Evolutionary conservation across 2,329 filamentous ascomycete genomes (phyloP).

Genomic region (Paradendryphiella salina): DNA sequence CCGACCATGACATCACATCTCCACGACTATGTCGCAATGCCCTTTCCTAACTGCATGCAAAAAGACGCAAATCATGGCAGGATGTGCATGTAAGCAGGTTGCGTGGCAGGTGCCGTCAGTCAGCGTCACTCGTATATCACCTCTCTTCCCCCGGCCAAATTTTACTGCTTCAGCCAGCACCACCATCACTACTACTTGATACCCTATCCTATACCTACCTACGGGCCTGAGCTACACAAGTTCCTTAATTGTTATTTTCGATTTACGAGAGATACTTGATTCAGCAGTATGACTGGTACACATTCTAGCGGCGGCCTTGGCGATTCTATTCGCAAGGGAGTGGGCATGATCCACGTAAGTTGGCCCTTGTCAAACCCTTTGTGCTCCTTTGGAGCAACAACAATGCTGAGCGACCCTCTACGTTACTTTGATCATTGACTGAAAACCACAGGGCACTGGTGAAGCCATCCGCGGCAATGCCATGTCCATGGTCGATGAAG

Average conservation of each 20-base stretch:
- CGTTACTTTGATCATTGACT: slow-evolving; percentile 2
- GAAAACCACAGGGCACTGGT: slow-evolving; percentile 40
- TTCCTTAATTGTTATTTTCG: not conserved
- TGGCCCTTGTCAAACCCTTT: not conserved
- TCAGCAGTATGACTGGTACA: slow-evolving; percentile 28
- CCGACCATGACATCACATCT: slow-evolving; percentile 19
- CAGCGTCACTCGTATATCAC: slow-evolving; percentile 5
- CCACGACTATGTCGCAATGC: slow-evolving; percentile 15
- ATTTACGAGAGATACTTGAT: not conserved
- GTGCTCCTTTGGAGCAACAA: not conserved
- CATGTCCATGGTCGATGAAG: slow-evolving; percentile 43
- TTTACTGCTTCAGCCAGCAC: not conserved
- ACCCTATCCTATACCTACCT: slow-evolving; percentile 3
- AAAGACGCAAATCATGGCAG: slow-evolving; percentile 17
- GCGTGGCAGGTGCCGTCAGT: slow-evolving; percentile 3
- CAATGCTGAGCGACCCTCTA: not conserved
- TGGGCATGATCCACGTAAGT: slow-evolving; percentile 43
- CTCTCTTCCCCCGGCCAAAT: not conserved
- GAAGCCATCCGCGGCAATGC: slow-evolving; percentile 47
- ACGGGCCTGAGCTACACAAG: not conserved
- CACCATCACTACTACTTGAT: not conserved
- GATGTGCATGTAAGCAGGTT: slow-evolving; percentile 8
- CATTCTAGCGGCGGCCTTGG: slow-evolving; percentile 33
- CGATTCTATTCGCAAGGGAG: slow-evolving; percentile 41
- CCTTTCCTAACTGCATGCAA: slow-evolving; percentile 13